These are phyloP conservation scores for Bryoerythrophyllum caledonicum DNA, from an alignment of 225 moss, liverwort and hornwort genomes.

Conservation along the genomic window DNA sequence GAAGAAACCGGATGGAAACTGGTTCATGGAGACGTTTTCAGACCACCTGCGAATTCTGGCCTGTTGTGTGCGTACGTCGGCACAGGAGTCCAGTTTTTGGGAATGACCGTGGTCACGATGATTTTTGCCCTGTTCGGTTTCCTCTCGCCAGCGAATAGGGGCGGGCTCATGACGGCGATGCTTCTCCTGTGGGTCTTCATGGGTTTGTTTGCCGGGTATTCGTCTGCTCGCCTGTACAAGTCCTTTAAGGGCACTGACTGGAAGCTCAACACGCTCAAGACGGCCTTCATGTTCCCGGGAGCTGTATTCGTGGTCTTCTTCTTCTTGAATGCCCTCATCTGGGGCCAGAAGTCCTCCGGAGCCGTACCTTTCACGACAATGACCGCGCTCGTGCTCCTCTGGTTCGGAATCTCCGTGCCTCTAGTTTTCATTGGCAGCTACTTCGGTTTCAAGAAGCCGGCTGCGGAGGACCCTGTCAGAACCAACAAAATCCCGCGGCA, in stretches of 20 bases:
- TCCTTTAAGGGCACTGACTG: constrained; percentile 79
- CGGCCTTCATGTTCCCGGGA: constrained; percentile 74
- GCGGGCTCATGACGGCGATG: constrained; percentile 89
- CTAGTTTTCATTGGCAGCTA: constrained; percentile 78
- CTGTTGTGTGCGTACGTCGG: constrained; percentile 77
- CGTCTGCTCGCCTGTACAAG: constrained; percentile 79
- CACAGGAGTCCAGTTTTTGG: constrained; percentile 82
- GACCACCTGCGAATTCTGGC: constrained; percentile 66
- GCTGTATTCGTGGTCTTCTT: constrained; percentile 67
- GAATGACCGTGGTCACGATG: constrained; percentile 87
- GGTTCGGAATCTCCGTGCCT: constrained; percentile 87
- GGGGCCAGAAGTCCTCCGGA: constrained; percentile 89
- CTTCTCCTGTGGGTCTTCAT: constrained; percentile 85
- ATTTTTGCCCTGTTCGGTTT: constrained; percentile 80
- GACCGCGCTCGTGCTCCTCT: constrained; percentile 76
- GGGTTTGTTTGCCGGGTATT: constrained; percentile 79
- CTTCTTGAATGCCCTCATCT: constrained; percentile 70
- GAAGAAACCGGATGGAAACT: constrained; percentile 92
- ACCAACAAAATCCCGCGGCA: constrained; percentile 89
- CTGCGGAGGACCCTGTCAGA: constrained; percentile 72
- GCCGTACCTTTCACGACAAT: constrained; percentile 81
- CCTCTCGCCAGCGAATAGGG: constrained; percentile 85
- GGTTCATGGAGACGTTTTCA: constrained; percentile 85
- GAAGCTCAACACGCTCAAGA: constrained; percentile 82
- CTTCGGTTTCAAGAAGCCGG: constrained; percentile 79